Conservation (phyloP, 768 basidiomycete genomes). For the Amyloporia xantha region DNA sequence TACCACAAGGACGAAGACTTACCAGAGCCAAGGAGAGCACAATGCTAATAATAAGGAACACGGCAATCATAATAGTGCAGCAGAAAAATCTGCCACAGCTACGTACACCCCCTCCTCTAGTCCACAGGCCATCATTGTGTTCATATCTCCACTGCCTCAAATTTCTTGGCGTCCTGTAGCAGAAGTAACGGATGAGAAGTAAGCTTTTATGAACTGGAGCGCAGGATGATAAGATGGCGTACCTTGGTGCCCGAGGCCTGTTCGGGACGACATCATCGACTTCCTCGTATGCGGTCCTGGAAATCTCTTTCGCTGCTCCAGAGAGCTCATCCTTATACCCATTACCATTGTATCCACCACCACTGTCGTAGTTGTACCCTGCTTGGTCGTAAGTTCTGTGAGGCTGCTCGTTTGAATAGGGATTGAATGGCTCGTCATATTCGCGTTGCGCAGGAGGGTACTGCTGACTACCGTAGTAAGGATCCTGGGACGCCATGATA, state of each 20-base stretch:
- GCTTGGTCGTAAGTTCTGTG: conserved; percentile 50
- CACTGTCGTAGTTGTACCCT: conserved; percentile 21
- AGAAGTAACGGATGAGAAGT: no score
- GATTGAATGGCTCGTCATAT: conserved; percentile 33
- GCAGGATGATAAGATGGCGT: neutral
- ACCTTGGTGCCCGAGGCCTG: conserved; percentile 18
- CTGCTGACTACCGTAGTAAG: conserved; percentile 35
- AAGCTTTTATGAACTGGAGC: neutral
- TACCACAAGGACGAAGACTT: conserved; percentile 17
- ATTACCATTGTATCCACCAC: conserved; percentile 2
- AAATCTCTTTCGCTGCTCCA: conserved; percentile 14
- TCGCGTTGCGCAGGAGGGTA: conserved; percentile 12
- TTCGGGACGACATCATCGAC: conserved; percentile 13
- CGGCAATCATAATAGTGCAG: conserved; percentile 59
- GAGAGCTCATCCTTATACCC: conserved; percentile 23
- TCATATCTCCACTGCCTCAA: conserved; percentile 36
- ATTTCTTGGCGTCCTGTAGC: conserved; percentile 18
- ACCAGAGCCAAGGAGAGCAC: conserved; percentile 64
- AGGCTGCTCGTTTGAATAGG: conserved; percentile 38
- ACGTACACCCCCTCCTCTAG: conserved; percentile 52
- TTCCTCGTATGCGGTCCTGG: conserved; percentile 15
- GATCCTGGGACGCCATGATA: conserved; percentile 49
- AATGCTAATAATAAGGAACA: conserved; percentile 63
- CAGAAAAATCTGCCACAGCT: conserved; percentile 69
- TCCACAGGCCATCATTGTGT: conserved; percentile 62